A percentile compares a stretch with the other conserved stretches of the same genome.
phyloP scores from a whole-genome alignment of 495 filamentous ascomycete species.

The Aspergillus egyptiacus region DNA sequence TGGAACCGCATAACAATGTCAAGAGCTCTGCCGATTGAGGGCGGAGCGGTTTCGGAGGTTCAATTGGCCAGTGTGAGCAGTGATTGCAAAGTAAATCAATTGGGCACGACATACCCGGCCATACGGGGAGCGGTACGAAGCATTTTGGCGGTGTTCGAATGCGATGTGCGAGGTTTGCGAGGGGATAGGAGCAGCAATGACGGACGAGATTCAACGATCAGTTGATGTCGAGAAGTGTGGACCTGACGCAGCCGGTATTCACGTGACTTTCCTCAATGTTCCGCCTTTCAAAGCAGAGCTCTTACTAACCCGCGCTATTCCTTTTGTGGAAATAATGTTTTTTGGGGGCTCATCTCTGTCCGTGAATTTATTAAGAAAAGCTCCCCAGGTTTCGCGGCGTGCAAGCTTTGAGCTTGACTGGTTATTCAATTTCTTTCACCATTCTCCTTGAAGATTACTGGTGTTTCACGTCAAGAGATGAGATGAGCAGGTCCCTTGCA shows the following conservation, averaged over 20 bases:
- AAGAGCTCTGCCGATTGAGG: slow-evolving; percentile 18
- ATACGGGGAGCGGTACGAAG: slow-evolving; percentile 44
- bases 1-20: not conserved
- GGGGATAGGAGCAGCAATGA: slow-evolving; percentile 22
- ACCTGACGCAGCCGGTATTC: slow-evolving; percentile 23
- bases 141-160: slow-evolving; percentile 37
- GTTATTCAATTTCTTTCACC: not conserved
- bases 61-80: not conserved
- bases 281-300: slow-evolving; percentile 24
- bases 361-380: slow-evolving; percentile 12
- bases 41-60: slow-evolving; percentile 11
- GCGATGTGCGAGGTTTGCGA: slow-evolving; percentile 22
- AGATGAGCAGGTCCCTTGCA: slow-evolving; percentile 25
- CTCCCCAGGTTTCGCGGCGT: not conserved
- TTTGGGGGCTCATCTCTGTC: slow-evolving; percentile 8
- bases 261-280: slow-evolving; percentile 34
- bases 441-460: not conserved
- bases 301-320: slow-evolving; percentile 24
- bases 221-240: slow-evolving; percentile 33
- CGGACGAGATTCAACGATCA: slow-evolving; percentile 19
- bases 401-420: slow-evolving; percentile 4
- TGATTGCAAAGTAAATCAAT: not conserved
- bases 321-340: slow-evolving; percentile 18
- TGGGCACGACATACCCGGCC: slow-evolving; percentile 36
- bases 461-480: slow-evolving; percentile 5